Evolutionary conservation across 2,329 filamentous ascomycete species (phyloP), one percentile per base, ranked within the genome.

Genomic region (Xylariaceae sp.): DNA sequence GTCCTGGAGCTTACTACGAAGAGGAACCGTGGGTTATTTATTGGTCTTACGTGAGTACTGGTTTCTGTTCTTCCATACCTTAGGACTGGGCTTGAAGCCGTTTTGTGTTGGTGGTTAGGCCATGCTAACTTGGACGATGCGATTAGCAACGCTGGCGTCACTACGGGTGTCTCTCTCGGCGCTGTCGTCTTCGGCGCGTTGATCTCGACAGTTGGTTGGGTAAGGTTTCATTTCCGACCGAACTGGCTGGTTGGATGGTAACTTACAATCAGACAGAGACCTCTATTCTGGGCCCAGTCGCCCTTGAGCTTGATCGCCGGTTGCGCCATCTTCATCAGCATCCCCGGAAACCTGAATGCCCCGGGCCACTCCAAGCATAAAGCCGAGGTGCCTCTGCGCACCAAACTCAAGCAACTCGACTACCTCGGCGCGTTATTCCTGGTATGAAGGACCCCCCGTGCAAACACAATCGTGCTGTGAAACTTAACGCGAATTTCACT

Each of bases 1-100:
- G 83, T 89, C 0, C 77, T 94, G n/a, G 86, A 92, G 66, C 72
- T 94, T 57, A 80, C 85, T 0, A 82, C 79, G 19, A 80, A 83
- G 56, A 83, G 82, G 58, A 77, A 81, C 4, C 77, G 89, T 53
- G 90, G 89, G 0, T 59, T 94, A 18, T 88, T 84, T 52, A 81
- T 95, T 56, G 89, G 88, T 1, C 69, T 89, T 39, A 76, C 89
- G 63, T 67, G 55, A 62, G 65, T 63, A 15, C 8, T 13, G 18
- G 6, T 34, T 10, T 22, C 36, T 26, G 7, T 5, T 40, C 3
- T n/a, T 41, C 2, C 37, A 32, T 8, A 8, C 26, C 8, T 26
- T 26, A 8, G 8, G 26, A 26, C 26, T 26, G 8, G 8, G 26
- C 4, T 8, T 26, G 8, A 26, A 8, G 8, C 26, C 26, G 26